phyloP scores from a whole-genome alignment of 2,329 filamentous ascomycete species.

The Aspergillus sp. region DNA sequence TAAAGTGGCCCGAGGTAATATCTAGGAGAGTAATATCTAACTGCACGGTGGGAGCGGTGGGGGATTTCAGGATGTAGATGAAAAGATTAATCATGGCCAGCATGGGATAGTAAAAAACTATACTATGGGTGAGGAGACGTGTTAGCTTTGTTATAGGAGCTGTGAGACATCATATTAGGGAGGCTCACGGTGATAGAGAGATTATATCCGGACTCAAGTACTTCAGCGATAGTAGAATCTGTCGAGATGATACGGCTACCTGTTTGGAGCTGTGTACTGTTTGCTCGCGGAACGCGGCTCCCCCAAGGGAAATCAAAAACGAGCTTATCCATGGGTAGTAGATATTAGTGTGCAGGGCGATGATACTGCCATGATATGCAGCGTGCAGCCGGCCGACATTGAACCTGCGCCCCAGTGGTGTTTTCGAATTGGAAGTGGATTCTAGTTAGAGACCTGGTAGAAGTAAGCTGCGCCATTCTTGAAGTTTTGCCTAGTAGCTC shows the following conservation, averaged over 20 bases:
- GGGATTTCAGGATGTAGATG: neutral
- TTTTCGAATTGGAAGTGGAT: too few relatives aligned
- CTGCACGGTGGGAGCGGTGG: neutral
- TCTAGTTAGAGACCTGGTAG: too few relatives aligned
- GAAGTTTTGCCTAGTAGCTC: too few relatives aligned
- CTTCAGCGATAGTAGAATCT: too few relatives aligned
- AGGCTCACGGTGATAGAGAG: neutral
- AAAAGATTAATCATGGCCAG: neutral
- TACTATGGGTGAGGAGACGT: neutral
- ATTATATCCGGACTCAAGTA: too few relatives aligned
- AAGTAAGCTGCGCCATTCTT: too few relatives aligned
- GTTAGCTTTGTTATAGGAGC: too few relatives aligned
- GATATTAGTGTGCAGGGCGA: neutral
- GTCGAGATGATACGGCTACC: too few relatives aligned
- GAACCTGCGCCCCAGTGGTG: too few relatives aligned
- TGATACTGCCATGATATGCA: neutral
- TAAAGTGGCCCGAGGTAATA: neutral
- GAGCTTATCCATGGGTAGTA: neutral
- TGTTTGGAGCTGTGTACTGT: too few relatives aligned
- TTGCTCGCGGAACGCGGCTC: neutral
- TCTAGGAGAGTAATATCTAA: neutral
- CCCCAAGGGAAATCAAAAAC: neutral
- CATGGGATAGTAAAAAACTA: neutral
- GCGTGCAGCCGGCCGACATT: neutral
- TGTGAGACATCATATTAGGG: too few relatives aligned